phyloP scores from a whole-genome alignment of 2,329 filamentous ascomycete genomes.

The Exophiala dermatitidis region DNA sequence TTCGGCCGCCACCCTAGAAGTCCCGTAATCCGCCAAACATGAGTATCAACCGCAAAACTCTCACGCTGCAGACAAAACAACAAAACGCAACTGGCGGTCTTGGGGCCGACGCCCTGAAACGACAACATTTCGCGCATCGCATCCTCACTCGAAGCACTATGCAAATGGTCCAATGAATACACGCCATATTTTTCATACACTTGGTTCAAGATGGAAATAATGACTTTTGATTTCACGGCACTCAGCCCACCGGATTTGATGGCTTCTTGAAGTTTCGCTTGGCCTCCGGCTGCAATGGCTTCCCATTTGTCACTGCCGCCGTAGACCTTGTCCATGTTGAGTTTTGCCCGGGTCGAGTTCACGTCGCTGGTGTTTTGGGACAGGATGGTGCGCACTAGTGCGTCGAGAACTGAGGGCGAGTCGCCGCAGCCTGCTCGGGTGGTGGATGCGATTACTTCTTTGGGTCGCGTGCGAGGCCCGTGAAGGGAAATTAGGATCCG shows the following conservation, averaged over 20 bases:
- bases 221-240: slow-evolving; percentile 48
- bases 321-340: slow-evolving; percentile 64
- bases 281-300: slow-evolving; percentile 37
- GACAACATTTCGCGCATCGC: slow-evolving; percentile 52
- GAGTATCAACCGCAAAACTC: slow-evolving; percentile 59
- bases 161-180: slow-evolving; percentile 50
- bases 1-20: slow-evolving; percentile 57
- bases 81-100: slow-evolving; percentile 58
- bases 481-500: slow-evolving; percentile 59
- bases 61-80: slow-evolving; percentile 59
- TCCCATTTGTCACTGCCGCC: slow-evolving; percentile 47
- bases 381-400: slow-evolving; percentile 55
- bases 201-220: slow-evolving; percentile 26
- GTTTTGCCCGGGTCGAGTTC: slow-evolving; percentile 64
- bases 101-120: slow-evolving; percentile 59
- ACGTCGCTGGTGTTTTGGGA: slow-evolving; percentile 54
- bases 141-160: slow-evolving; percentile 45
- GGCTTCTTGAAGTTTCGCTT: slow-evolving; percentile 41
- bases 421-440: slow-evolving; percentile 64
- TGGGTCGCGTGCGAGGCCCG: slow-evolving; percentile 56
- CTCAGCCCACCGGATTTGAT: slow-evolving; percentile 56
- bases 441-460: slow-evolving; percentile 60
- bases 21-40: slow-evolving; percentile 56
- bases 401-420: slow-evolving; percentile 58
- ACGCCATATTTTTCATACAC: slow-evolving; percentile 25